Percentiles rank a stretch among this genome's conserved stretches.
These are phyloP conservation scores for Colletotrichum nymphaeae DNA, from an alignment of 2,329 filamentous ascomycete species.

Conservation along the genomic window DNA sequence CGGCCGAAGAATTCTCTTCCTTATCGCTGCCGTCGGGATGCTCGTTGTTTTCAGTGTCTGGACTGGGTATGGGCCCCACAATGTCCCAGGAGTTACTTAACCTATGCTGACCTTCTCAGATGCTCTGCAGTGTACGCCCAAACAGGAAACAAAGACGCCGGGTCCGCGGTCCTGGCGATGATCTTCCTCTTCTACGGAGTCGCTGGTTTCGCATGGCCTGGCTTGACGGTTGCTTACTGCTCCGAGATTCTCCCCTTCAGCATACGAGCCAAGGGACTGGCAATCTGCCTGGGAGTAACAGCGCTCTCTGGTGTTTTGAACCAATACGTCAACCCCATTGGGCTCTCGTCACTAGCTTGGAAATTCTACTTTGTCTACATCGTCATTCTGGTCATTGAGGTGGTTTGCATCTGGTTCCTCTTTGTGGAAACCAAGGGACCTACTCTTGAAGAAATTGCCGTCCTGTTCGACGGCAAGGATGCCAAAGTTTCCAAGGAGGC, in stretches of 20 bases:
- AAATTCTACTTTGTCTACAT: neutral
- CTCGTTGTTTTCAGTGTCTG: no score
- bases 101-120: no score
- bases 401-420: neutral
- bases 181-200: no score
- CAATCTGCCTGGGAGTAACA: conserved; percentile 36
- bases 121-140: no score
- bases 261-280: conserved; percentile 49
- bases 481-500: neutral
- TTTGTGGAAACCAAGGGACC: neutral
- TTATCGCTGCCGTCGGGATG: no score
- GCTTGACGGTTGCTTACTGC: conserved; percentile 37
- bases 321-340: neutral
- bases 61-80: no score
- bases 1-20: no score
- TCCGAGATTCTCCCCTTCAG: conserved; percentile 44
- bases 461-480: conserved; percentile 10
- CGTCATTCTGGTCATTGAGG: neutral
- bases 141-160: no score
- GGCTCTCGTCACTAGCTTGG: neutral
- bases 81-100: no score
- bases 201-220: no score
- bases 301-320: conserved; percentile 32
- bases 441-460: neutral
- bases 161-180: no score